These are phyloP conservation scores for Tetramitus jugosus DNA, from an alignment of 208 protist genomes.

Conservation along the genomic window DNA sequence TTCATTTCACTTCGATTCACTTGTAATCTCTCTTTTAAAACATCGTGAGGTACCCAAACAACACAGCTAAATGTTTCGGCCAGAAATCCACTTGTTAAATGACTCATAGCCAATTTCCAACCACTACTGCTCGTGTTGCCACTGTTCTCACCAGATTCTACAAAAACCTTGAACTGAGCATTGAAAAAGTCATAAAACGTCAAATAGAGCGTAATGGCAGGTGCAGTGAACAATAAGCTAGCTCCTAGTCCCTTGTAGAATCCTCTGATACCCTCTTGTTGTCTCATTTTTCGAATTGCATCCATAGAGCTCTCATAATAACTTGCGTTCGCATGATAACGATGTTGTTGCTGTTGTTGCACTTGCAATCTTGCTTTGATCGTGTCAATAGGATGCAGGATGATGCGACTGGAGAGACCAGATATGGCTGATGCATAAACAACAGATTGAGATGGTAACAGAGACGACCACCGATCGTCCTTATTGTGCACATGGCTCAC, in stretches of 20 bases:
- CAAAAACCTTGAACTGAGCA: background rate
- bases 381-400: slow-evolving; percentile 13
- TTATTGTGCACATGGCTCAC: no score
- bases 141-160: no score
- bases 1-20: background rate
- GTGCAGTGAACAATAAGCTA: slow-evolving; percentile 1
- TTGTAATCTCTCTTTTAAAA: slow-evolving; percentile 22
- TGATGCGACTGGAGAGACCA: background rate
- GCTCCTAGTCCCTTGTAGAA: slow-evolving; percentile 2
- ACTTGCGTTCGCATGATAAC: background rate
- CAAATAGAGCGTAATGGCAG: background rate
- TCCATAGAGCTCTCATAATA: slow-evolving; percentile 1
- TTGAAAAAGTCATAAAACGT: slow-evolving; percentile 9
- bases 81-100: slow-evolving; percentile 10
- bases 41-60: slow-evolving; percentile 20
- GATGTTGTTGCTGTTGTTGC: background rate
- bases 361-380: slow-evolving; percentile 21
- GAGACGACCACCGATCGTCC: no score
- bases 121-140: no score
- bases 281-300: background rate
- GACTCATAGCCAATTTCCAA: background rate
- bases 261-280: slow-evolving; percentile 10
- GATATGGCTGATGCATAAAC: background rate
- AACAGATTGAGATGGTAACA: background rate
- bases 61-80: slow-evolving; percentile 9